Evolutionary conservation across 2,329 filamentous ascomycete species (phyloP).

Genomic region (Gaeumannomyces tritici): DNA sequence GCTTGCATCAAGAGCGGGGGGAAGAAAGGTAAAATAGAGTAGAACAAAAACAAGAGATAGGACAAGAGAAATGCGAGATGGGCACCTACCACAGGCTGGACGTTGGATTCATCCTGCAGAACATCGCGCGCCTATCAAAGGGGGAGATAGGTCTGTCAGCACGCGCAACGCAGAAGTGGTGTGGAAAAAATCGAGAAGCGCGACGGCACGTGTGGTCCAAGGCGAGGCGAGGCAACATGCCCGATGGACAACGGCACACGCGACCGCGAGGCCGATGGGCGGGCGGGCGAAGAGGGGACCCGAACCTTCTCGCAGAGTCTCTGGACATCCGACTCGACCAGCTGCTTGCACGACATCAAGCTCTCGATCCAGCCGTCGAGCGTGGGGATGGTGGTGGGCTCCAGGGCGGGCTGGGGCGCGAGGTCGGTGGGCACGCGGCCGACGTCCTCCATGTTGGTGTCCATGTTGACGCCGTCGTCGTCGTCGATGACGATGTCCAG

Average conservation of each 20-base stretch:
- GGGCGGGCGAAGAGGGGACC: not conserved
- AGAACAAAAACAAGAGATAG: not conserved
- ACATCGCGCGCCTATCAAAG: constrained; percentile 75
- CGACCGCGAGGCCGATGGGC: not conserved
- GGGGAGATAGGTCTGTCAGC: not conserved
- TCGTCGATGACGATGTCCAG: not conserved
- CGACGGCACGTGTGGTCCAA: not conserved
- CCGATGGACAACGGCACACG: not conserved
- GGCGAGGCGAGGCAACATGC: not conserved
- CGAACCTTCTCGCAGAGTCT: constrained; percentile 94
- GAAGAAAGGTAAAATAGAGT: not conserved
- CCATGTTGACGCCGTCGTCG: constrained; percentile 51
- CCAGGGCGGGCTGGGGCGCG: constrained; percentile 54
- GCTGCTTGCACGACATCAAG: constrained; percentile 97
- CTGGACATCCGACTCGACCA: constrained; percentile 89
- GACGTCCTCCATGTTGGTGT: constrained; percentile 99
- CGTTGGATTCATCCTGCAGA: constrained; percentile 94
- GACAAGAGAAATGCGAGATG: not conserved
- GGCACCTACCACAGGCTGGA: constrained; percentile 83
- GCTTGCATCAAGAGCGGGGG: not conserved
- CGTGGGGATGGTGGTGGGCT: constrained; percentile 84
- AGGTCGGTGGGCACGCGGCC: constrained; percentile 75
- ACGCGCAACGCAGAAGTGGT: not conserved
- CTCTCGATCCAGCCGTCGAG: constrained; percentile 98
- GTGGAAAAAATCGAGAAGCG: not conserved